A percentile compares a stretch with the other conserved stretches of the same genome.
These are phyloP conservation scores for Myriosclerotinia curreyana DNA, from an alignment of 2,329 filamentous ascomycete genomes.

Conservation along the genomic window DNA sequence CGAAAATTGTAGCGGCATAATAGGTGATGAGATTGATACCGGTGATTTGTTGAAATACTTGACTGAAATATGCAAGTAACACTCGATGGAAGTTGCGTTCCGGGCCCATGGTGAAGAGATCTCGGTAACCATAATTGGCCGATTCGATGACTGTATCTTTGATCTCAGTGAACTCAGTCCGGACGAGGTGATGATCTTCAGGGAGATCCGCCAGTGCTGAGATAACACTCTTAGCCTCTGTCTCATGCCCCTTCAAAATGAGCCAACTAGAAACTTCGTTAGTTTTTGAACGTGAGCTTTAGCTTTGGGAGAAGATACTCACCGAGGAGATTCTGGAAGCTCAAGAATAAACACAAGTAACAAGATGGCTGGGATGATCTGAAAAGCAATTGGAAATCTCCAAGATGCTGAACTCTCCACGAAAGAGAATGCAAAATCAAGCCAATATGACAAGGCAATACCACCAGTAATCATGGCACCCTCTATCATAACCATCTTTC, in stretches of 20 bases:
- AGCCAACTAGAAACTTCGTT: conserved; percentile 36
- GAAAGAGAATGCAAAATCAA: conserved; percentile 21
- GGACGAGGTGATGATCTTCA: conserved; percentile 52
- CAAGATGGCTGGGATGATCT: conserved; percentile 21
- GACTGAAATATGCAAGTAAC: conserved; percentile 68
- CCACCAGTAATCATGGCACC: conserved; percentile 23
- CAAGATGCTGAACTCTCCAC: conserved; percentile 15
- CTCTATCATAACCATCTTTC: conserved; percentile 23
- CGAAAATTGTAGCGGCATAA: conserved; percentile 51
- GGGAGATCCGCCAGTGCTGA: conserved; percentile 29
- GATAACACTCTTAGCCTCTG: conserved; percentile 41
- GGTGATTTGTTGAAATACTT: conserved; percentile 50
- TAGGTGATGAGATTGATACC: conserved; percentile 47
- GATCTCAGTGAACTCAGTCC: conserved; percentile 50
- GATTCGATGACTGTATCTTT: conserved; percentile 11
- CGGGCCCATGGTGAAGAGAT: conserved; percentile 21
- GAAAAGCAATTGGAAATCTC: conserved; percentile 24
- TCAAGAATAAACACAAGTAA: conserved; percentile 30
- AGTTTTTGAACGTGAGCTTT: not conserved
- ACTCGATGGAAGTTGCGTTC: conserved; percentile 58
- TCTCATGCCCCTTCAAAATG: conserved; percentile 36
- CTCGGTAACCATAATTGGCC: not conserved
- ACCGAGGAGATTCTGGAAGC: conserved; percentile 39
- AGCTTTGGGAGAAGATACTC: not conserved
- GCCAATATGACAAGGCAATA: conserved; percentile 22